These are phyloP conservation scores for Pyrus betulifolia DNA, from an alignment of 306 rosid species.

Conservation along the genomic window DNA sequence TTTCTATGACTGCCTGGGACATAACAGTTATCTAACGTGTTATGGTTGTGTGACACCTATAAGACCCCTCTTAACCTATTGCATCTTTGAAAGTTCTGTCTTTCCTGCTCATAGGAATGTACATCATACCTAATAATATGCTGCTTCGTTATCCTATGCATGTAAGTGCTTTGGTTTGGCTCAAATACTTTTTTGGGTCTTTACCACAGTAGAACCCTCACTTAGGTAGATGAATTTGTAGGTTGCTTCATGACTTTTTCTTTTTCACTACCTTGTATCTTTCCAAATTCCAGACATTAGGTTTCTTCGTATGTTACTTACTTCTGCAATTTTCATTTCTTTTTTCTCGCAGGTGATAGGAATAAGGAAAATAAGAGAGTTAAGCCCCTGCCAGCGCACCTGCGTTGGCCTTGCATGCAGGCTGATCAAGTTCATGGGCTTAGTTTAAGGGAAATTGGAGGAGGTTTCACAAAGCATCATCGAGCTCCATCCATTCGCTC, in stretches of 20 bases:
- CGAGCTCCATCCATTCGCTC: slow-evolving; percentile 81
- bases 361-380: slow-evolving; percentile 29
- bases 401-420: slow-evolving; percentile 87
- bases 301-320: neutral
- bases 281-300: neutral
- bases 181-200: neutral
- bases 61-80: neutral
- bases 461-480: slow-evolving; percentile 78
- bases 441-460: slow-evolving; percentile 77
- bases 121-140: neutral
- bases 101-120: neutral
- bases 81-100: neutral
- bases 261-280: neutral
- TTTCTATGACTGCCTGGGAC: neutral
- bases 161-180: neutral
- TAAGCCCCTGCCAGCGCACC: slow-evolving; percentile 50
- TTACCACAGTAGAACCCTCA: neutral
- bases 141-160: neutral
- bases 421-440: slow-evolving; percentile 81
- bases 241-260: neutral
- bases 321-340: slow-evolving; percentile 13
- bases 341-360: slow-evolving; percentile 46
- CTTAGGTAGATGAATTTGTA: neutral
- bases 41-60: neutral
- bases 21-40: neutral